These are phyloP conservation scores for Blumeria graminis DNA, from an alignment of 2,329 filamentous ascomycete species.

Conservation along the genomic window DNA sequence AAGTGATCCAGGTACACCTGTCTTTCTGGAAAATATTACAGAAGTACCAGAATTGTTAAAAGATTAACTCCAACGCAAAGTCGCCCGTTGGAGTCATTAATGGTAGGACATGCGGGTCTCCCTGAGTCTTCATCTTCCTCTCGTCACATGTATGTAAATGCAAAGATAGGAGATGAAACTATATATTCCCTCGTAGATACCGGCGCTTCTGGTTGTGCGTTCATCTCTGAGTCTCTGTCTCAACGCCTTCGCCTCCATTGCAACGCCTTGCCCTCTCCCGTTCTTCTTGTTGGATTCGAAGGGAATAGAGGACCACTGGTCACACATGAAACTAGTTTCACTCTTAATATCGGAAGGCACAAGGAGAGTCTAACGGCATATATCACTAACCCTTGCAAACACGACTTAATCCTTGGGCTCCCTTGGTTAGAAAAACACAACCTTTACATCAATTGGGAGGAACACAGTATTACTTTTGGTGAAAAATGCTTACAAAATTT, in stretches of 20 bases:
- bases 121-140: background rate
- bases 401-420: background rate
- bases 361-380: background rate
- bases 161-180: background rate
- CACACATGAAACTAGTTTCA: background rate
- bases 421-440: background rate
- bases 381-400: background rate
- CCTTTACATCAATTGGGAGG: background rate
- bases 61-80: background rate
- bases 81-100: background rate
- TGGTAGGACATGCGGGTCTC: background rate
- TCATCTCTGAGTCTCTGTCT: background rate
- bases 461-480: background rate
- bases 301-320: background rate
- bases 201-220: background rate
- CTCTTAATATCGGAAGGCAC: background rate
- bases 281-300: background rate
- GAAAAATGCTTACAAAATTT: background rate
- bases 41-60: background rate
- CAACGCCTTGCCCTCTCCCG: background rate
- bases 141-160: background rate
- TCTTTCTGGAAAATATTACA: background rate
- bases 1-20: background rate
- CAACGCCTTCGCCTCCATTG: background rate
- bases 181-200: slow-evolving; percentile 1